Conservation (phyloP, 805 yeast genomes). For the Ogataea sp. region DNA sequence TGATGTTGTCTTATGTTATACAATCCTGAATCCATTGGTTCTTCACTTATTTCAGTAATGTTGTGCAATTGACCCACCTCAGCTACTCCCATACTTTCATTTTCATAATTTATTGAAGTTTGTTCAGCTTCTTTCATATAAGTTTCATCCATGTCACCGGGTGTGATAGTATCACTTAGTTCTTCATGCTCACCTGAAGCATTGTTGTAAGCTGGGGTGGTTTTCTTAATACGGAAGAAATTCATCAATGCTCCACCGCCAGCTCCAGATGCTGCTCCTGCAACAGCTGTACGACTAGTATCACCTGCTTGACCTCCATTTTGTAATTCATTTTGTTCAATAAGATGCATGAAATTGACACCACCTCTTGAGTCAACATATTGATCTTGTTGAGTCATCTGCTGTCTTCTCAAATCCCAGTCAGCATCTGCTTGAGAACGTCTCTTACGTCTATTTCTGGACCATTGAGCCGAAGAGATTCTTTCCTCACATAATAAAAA, state of each 20-base stretch:
- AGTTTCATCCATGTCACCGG: background rate
- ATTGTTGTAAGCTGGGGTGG: background rate
- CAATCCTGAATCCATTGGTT: background rate
- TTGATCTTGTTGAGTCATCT: background rate
- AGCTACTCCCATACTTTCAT: no score
- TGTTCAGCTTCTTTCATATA: background rate
- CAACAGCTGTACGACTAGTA: background rate
- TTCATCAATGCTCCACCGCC: background rate
- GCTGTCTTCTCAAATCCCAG: conserved; percentile 1
- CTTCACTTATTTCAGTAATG: no score
- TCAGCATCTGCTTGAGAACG: background rate
- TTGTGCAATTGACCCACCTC: no score
- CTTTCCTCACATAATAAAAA: background rate
- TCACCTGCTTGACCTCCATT: background rate
- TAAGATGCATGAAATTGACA: conserved; percentile 7
- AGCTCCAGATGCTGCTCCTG: no score
- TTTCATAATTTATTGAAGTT: background rate
- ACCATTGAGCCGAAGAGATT: conserved; percentile 1
- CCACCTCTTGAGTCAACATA: conserved; percentile 4
- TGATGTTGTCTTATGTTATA: no score
- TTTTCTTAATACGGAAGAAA: background rate
- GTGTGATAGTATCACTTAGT: background rate
- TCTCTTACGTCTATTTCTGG: conserved; percentile 6
- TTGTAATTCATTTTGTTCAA: conserved; percentile 4
- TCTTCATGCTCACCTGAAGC: no score